Conservation (phyloP, 768 basidiomycete species). For the Podaxis sp. region DNA sequence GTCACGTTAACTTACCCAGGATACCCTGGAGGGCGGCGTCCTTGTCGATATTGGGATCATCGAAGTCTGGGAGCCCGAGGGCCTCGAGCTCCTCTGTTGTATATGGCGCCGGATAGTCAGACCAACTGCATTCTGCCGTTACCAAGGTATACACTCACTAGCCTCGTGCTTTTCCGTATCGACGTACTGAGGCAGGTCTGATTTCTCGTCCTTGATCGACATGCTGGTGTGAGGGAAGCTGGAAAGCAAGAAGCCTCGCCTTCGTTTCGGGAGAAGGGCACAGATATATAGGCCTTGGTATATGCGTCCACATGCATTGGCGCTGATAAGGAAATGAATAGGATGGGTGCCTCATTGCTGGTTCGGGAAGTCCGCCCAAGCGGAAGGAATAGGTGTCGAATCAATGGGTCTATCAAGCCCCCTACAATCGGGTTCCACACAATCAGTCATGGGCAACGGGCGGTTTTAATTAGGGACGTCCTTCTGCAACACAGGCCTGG, state of each 20-base stretch:
- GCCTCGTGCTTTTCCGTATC: slow-evolving; percentile 32
- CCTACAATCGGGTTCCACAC: neutral
- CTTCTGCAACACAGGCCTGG: neutral
- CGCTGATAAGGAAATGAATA: neutral
- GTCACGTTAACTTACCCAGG: slow-evolving; percentile 38
- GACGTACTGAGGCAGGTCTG: slow-evolving; percentile 25
- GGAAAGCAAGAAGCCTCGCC: slow-evolving; percentile 20
- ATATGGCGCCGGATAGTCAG: neutral
- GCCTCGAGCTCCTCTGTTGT: slow-evolving; percentile 27
- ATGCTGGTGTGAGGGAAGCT: slow-evolving; percentile 28
- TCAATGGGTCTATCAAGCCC: neutral
- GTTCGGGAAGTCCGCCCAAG: neutral
- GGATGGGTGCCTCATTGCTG: neutral
- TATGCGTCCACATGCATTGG: neutral
- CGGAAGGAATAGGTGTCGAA: neutral
- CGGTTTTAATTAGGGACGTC: neutral
- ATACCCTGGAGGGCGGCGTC: slow-evolving; percentile 41
- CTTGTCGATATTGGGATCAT: slow-evolving; percentile 57
- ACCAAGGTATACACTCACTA: slow-evolving; percentile 17
- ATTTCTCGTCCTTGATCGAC: slow-evolving; percentile 30
- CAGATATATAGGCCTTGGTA: neutral
- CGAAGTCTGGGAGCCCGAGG: slow-evolving; percentile 41
- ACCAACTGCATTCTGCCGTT: neutral
- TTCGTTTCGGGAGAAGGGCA: neutral
- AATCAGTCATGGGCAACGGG: neutral